A percentile compares a stretch with the other conserved stretches of the same genome.
phyloP scores from a whole-genome alignment of 345 rosid species.

The Alliaria petiolata region DNA sequence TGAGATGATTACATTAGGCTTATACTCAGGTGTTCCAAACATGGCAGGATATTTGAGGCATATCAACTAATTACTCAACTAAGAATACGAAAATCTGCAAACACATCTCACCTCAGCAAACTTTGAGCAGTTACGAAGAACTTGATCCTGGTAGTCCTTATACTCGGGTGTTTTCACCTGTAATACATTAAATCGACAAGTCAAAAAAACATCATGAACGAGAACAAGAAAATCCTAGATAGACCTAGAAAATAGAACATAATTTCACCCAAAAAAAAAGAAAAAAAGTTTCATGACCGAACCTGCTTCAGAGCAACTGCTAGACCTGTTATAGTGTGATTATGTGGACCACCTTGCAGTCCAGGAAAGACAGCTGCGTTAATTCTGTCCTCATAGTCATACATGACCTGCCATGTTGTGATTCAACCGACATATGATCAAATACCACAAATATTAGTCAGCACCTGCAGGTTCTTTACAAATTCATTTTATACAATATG shows the following conservation, averaged over 20 bases:
- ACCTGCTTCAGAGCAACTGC: constrained; percentile 97
- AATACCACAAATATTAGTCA: background rate
- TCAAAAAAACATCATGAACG: constrained; percentile 16
- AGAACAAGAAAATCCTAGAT: no score
- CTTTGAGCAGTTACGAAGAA: constrained; percentile 65
- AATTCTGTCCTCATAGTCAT: constrained; percentile 80
- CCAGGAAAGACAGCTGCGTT: constrained; percentile 96
- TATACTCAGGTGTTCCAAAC: background rate
- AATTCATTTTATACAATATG: background rate
- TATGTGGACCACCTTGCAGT: constrained; percentile 97
- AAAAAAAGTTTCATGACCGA: background rate
- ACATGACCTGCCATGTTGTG: constrained; percentile 59
- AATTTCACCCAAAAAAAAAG: background rate
- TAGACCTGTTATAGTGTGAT: constrained; percentile 85
- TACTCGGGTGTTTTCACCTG: constrained; percentile 81
- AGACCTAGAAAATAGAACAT: background rate
- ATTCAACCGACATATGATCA: no score
- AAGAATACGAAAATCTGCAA: background rate
- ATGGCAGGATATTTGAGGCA: background rate
- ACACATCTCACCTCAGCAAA: constrained; percentile 62
- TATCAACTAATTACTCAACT: background rate
- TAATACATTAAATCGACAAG: constrained; percentile 10
- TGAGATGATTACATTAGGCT: background rate
- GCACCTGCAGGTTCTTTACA: background rate
- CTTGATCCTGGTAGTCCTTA: constrained; percentile 90